Evolutionary conservation across 257 asterid genomes (phyloP).

Genomic region (Solanum appendiculatum): DNA sequence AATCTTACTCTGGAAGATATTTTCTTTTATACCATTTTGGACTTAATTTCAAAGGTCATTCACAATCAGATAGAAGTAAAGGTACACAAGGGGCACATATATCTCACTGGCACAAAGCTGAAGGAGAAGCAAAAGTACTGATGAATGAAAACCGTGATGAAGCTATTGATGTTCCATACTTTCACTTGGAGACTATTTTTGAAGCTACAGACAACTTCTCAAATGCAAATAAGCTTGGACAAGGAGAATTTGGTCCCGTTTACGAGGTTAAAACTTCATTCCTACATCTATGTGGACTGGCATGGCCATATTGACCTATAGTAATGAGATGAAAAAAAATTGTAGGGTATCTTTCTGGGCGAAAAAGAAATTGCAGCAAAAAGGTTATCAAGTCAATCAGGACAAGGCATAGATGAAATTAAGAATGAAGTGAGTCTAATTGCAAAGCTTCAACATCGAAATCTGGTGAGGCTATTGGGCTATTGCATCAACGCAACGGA

Average conservation of each 20-base stretch:
- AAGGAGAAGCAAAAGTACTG: not conserved
- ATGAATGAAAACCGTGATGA: not conserved
- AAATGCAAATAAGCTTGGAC: too few species aligned
- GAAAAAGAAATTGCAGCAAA: not conserved
- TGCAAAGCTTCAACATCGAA: not conserved
- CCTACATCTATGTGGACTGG: too few species aligned
- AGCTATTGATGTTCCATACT: too few species aligned
- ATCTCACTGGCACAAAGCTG: not conserved
- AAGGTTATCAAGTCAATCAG: too few species aligned
- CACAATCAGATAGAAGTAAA: not conserved
- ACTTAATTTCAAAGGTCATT: not conserved
- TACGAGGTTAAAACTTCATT: too few species aligned
- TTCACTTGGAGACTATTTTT: too few species aligned
- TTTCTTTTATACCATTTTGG: not conserved
- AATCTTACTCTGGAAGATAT: too few species aligned
- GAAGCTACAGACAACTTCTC: too few species aligned
- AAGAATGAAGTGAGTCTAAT: not conserved
- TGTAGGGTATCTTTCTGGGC: not conserved
- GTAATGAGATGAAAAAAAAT: not conserved
- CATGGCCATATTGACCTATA: too few species aligned
- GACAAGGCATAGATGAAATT: too few species aligned
- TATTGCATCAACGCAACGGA: not conserved
- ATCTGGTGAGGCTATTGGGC: not conserved
- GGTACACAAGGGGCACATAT: not conserved
- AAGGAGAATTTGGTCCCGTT: too few species aligned